Evolutionary conservation across 1,139 yeast species (phyloP).

Genomic region (Debaryomycetaceae sp.): DNA sequence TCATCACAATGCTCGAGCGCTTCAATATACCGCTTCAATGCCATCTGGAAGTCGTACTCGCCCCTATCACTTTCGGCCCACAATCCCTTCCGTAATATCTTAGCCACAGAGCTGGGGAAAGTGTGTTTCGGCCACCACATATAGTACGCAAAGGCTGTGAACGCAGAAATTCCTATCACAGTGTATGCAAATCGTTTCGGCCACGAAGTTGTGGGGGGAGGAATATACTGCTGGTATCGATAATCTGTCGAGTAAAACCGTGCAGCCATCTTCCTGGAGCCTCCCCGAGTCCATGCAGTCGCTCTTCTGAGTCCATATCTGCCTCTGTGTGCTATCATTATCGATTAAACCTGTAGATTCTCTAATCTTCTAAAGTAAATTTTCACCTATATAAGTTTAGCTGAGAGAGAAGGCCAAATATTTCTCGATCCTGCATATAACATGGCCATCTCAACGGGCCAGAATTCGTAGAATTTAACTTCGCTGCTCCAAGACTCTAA

Average conservation of each 20-base stretch:
- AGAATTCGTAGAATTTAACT: no score
- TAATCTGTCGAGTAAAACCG: constrained; percentile 3
- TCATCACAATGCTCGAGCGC: constrained; percentile 46
- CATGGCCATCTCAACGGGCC: neutral
- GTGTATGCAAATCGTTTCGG: constrained; percentile 18
- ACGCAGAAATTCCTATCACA: constrained; percentile 26
- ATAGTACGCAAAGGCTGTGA: constrained; percentile 44
- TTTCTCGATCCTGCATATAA: neutral
- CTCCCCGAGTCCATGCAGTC: neutral
- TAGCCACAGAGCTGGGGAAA: constrained; percentile 59
- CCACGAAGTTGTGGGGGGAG: constrained; percentile 18
- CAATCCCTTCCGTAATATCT: constrained; percentile 64
- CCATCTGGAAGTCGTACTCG: constrained; percentile 59
- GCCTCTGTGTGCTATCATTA: neutral
- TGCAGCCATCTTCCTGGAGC: neutral
- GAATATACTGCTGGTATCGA: constrained; percentile 13
- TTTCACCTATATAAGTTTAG: no score
- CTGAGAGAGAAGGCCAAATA: no score
- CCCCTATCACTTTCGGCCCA: constrained; percentile 82
- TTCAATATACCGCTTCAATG: constrained; percentile 64
- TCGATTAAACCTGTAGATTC: neutral
- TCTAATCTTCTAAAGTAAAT: neutral
- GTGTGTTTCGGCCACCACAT: constrained; percentile 61
- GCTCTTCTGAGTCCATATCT: constrained; percentile 1
- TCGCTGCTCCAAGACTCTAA: no score